Evolutionary conservation across 2,329 filamentous ascomycete species (phyloP), one percentile per base, ranked within the genome.

Genomic region (Cylindrodendrum hubeiense): DNA sequence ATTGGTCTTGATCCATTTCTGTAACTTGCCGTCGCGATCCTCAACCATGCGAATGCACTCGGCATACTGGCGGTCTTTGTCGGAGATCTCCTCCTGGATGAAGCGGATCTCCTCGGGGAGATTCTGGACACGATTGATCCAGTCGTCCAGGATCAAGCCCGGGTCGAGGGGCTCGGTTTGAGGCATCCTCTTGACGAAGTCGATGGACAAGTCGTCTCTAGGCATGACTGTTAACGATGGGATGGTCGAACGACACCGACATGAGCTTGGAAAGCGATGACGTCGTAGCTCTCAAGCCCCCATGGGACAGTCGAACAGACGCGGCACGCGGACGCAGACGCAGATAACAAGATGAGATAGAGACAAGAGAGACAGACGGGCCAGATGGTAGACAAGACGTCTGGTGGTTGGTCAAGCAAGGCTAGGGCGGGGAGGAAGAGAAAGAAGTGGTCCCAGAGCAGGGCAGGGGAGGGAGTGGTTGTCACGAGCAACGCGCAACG

Each of bases 21-120:
- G 93, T 43, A 96, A 89, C 75, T 90, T 90, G 57, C 80, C 86
- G 75, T 97, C 93, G 69, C 91, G 90, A 63, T 91, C 89, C 43
- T 89, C 87, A 75, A 95, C 93, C 68, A 87, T 86, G 66, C 88
- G 86, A 63, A 90, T 83, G 76, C 91, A 90, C 51, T 93, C 90
- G 75, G 88, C 84, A 71, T 93, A 91, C 69, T 89, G 85, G 53
- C 88, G 86, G 77, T 97, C 93, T 79, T 95, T 95, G 77, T 93
- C 91, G 75, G 90, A 85, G 68, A 95, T 93, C 80, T 96, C 93
- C 76, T 95, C 93, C 75, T 95, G 91, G 67, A 95, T 86, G 81
- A 95, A 94, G 21, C 91, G 90, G 65, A 96, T 90, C 80, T 96
- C 93, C 68, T 93, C 91, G 67, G 93, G 93, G 28, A 95, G 85